These are phyloP conservation scores for Fraxinus nigra DNA, from an alignment of 305 asterid genomes.

Conservation along the genomic window DNA sequence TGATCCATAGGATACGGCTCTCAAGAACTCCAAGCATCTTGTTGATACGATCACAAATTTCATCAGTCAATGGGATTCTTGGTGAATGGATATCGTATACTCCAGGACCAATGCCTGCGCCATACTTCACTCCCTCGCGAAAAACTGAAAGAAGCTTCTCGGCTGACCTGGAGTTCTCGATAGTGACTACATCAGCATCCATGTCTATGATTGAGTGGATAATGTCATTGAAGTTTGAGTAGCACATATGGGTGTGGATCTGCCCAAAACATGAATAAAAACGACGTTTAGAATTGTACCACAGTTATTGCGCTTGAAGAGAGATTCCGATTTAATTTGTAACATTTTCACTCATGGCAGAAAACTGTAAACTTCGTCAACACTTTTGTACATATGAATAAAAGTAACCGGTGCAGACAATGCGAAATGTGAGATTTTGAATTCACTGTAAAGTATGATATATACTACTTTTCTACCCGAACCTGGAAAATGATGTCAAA, in stretches of 20 bases:
- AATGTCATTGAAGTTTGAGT: constrained; percentile 60
- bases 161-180: constrained; percentile 65
- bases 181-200: constrained; percentile 63
- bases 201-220: constrained; percentile 51
- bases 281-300: constrained; percentile 4
- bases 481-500: background rate
- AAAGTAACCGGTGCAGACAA: background rate
- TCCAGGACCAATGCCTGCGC: constrained; percentile 61
- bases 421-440: background rate
- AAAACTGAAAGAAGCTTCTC: constrained; percentile 59
- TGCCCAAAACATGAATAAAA: constrained; percentile 11
- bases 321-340: background rate
- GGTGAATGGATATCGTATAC: constrained; percentile 67
- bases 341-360: background rate
- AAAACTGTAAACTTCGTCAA: background rate
- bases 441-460: background rate
- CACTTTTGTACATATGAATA: background rate
- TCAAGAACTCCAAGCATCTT: constrained; percentile 47
- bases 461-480: background rate
- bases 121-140: constrained; percentile 44
- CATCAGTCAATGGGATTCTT: constrained; percentile 47
- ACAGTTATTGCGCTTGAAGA: background rate
- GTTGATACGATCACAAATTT: constrained; percentile 42
- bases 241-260: constrained; percentile 71
- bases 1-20: constrained; percentile 42